Base-by-base conservation (phyloP, 1,139 yeast genomes). In the Magnusiomyces magnusii region DNA sequence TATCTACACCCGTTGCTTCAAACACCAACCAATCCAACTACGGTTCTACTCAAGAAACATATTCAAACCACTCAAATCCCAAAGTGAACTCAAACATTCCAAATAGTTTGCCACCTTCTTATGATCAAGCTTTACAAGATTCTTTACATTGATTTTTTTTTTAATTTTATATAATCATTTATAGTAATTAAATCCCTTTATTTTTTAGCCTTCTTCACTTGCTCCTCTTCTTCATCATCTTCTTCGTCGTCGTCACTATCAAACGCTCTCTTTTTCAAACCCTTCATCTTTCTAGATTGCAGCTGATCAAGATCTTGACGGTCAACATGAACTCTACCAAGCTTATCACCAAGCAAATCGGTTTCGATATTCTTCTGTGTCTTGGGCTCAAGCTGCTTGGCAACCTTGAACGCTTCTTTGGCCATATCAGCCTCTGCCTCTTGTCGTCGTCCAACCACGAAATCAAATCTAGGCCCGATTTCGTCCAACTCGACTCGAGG, bases 201-300 rank as follows among this genome's bases (percentile, higher is more conserved):
- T 17, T 44, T 61, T 61, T 61, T 65, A 53, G 58, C 58, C 60
- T 62, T 64, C 59, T 65, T 65, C 24, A 57, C 27, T 13, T 67
- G 64, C n/a, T 51, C 49, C 19, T 52, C 55, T 31, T 24, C 31
- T 23, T 36, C 53, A n/a, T 56, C 44, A 21, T 57, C 58, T 47
- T 60, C 62, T 27, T 51, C 56, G 27, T 53, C 69, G 7, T 76
- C 81, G 57, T 77, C 83, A 31, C 81, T 86, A 49, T 79, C 86
- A n/a, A 73, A 76, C 70, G 90, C 97, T 72, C 81, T 85, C 60
- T 90, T 79, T 78, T 95, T 95, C 71, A 93, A 80, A 71, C 99
- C 99, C 81, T 95, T 95, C 97, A 93, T 89, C 83, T 93, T 93
- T 77, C 99, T 85, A 15, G 99, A 92, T 76, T 93, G 99, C 72